Evolutionary conservation across 2,329 filamentous ascomycete species (phyloP).

Genomic region (Fusarium multiceps): DNA sequence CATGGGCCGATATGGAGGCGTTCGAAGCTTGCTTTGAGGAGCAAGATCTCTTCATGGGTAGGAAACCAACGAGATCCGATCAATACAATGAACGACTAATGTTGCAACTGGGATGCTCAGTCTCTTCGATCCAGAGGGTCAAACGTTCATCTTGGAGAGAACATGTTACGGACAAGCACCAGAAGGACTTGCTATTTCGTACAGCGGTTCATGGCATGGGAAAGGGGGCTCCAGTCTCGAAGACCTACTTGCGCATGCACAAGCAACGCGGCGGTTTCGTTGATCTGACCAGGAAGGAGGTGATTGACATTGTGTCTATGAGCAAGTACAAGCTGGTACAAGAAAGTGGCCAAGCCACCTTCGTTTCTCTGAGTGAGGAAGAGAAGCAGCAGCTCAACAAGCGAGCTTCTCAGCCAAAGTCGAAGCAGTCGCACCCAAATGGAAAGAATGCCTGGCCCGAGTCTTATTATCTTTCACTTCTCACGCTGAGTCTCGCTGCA

Average conservation of each 20-base stretch:
- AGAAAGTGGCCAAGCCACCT: accelerated
- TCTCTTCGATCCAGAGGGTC: background rate
- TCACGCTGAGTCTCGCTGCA: background rate
- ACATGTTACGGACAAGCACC: background rate
- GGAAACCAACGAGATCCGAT: background rate
- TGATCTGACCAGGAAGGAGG: background rate
- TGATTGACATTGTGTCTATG: background rate
- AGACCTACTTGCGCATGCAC: background rate
- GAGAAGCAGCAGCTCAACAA: background rate
- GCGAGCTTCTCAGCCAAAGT: background rate
- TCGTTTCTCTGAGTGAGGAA: background rate
- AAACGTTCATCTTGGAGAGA: background rate
- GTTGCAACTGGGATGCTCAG: background rate
- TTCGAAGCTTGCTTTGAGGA: constrained; percentile 1
- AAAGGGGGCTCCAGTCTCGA: background rate
- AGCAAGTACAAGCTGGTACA: background rate
- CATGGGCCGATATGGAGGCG: background rate
- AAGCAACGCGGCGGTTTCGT: background rate
- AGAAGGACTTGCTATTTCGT: background rate
- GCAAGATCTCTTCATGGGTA: background rate
- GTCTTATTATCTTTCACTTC: background rate
- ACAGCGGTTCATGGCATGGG: background rate
- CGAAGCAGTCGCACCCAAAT: background rate
- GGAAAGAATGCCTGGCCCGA: background rate
- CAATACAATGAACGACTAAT: background rate